Evolutionary conservation across 164 flowering plant species (phyloP), one percentile per base, ranked within the genome.

Genomic region (Taxillus chinensis): DNA sequence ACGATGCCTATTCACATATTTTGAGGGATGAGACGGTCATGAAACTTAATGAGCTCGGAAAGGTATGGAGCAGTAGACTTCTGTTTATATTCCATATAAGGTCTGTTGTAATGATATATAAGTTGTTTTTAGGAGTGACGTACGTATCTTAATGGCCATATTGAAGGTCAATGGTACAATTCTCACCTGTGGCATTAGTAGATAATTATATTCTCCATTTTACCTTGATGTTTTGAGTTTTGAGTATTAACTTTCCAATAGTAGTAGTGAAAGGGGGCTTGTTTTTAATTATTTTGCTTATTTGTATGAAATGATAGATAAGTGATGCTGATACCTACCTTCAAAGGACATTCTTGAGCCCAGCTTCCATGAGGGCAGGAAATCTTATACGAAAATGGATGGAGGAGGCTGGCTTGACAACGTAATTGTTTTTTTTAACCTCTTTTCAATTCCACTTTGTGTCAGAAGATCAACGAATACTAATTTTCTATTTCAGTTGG

Each of bases 341-440:
- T 39, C 89, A 86, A 77, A 71, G 99, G 71, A 95, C 99, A 59
- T 95, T 91, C 80, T 69, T 89, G 82, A 91, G 96, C 60, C 86
- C 91, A 41, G 99, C 96, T 62, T 86, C 97, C 57, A 54, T 80
- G 58, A 80, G 79, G 67, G 96, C 96, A 40, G 82, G 75, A 39
- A 67, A 69, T 68, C 77, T 84, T 64, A 79, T 95, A 53, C 78
- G 71, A 38, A 53, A 60, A 45, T 95, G 99, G 99, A 89, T 95
- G 99, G 86, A 87, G 63, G 96, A 90, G 74, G 97, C 96, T 13
- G 96, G 99, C 60, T 86, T 91, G 79, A 76, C 70, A 77, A 95
- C 96, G 99, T 90, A 58, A 79, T 89, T 27, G 27, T 27, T 27
- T 27, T 27, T 27, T 51, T 56, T 63, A 51, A 45, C 63, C 60